Percentiles rank a stretch among this genome's conserved stretches.
phyloP scores from a whole-genome alignment of 2,329 filamentous ascomycete genomes.

The Onygenales sp. region DNA sequence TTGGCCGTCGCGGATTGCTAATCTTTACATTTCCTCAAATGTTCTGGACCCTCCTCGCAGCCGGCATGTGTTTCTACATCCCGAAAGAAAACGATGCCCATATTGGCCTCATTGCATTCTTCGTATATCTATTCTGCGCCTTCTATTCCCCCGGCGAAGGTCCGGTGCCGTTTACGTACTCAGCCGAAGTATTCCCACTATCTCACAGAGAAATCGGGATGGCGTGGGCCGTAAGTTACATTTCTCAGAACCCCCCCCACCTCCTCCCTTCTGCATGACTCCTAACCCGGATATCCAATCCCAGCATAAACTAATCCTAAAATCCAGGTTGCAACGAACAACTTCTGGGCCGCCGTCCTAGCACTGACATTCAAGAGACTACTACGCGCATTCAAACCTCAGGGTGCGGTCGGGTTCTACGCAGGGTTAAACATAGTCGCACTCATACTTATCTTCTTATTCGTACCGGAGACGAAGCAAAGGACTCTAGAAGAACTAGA shows the following conservation, averaged over 20 bases:
- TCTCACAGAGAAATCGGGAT: conserved; percentile 46
- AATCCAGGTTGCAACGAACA: conserved; percentile 25
- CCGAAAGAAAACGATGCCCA: conserved; percentile 31
- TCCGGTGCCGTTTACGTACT: conserved; percentile 42
- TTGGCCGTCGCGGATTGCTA: conserved; percentile 51
- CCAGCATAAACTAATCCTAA: too few species aligned
- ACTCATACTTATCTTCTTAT: conserved; percentile 55
- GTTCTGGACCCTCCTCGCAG: conserved; percentile 57
- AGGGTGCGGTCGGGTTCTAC: conserved; percentile 54
- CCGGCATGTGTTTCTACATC: conserved; percentile 51
- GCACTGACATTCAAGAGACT: conserved; percentile 36
- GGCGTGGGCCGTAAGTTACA: conserved; percentile 26
- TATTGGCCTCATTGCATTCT: conserved; percentile 48
- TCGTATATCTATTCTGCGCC: conserved; percentile 56
- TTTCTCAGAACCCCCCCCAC: too few species aligned
- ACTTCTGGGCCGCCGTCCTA: conserved; percentile 35
- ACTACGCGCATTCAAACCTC: conserved; percentile 39
- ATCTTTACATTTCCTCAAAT: conserved; percentile 60
- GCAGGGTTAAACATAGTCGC: conserved; percentile 51
- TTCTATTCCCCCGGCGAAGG: conserved; percentile 59
- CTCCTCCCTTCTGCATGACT: too few species aligned
- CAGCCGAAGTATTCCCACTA: conserved; percentile 46
- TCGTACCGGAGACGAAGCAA: conserved; percentile 48
- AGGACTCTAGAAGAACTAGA: conserved; percentile 51
- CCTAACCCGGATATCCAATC: too few species aligned